A percentile compares a stretch with the other conserved stretches of the same genome.
Conservation (phyloP, 208 protist species). For the Entamoeba dispar region DNA sequence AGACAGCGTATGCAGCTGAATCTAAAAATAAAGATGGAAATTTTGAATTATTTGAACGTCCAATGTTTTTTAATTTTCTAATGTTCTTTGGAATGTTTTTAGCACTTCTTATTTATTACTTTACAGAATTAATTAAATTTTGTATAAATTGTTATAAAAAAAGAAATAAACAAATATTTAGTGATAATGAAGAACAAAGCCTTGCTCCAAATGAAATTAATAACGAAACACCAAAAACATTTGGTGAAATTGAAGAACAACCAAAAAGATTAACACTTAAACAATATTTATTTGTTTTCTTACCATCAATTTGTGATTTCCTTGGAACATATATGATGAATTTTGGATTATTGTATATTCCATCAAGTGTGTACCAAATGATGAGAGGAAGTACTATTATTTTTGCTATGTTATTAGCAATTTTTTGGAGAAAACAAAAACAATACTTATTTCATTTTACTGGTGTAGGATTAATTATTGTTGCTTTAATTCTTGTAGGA, state of each 20-base stretch:
- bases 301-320: slow-evolving; percentile 44
- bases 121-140: background rate
- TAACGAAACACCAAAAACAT: background rate
- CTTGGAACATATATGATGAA: slow-evolving; percentile 53
- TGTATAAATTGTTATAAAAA: background rate
- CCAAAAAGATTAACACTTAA: background rate
- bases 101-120: background rate
- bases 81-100: background rate
- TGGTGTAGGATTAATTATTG: slow-evolving; percentile 42
- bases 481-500: slow-evolving; percentile 49
- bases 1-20: background rate
- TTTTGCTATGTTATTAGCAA: slow-evolving; percentile 54
- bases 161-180: background rate
- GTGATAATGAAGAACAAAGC: background rate
- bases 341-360: slow-evolving; percentile 57
- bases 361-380: slow-evolving; percentile 65
- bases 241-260: background rate
- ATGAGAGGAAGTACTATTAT: slow-evolving; percentile 58
- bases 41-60: background rate
- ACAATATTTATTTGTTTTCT: background rate
- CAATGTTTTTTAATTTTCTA: background rate
- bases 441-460: slow-evolving; percentile 41
- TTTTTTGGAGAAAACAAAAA: slow-evolving; percentile 42
- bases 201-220: background rate
- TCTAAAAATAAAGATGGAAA: background rate